Percentiles rank a stretch among this genome's conserved stretches.
Evolutionary conservation across 768 basidiomycete genomes (phyloP).

Genomic region (Daedaleopsis sinensis): DNA sequence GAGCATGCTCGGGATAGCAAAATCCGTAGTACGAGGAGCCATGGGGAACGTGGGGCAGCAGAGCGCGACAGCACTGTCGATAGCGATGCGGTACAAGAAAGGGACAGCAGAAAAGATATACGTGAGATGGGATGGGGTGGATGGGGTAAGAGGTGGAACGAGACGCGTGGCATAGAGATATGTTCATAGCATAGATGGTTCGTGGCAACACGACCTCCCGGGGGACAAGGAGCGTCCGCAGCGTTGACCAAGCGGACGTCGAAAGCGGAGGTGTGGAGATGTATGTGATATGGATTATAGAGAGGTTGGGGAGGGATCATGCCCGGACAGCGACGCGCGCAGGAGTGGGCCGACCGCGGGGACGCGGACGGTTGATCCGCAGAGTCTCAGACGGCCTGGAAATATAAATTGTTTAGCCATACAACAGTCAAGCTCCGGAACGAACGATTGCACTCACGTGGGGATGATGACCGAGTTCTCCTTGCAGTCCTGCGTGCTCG

Average conservation of each 20-base stretch:
- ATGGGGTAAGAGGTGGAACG: constrained; percentile 24
- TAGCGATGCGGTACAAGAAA: constrained; percentile 17
- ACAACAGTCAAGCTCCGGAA: not conserved
- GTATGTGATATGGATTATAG: constrained; percentile 1
- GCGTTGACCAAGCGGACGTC: not conserved
- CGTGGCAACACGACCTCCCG: not conserved
- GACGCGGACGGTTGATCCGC: constrained; percentile 49
- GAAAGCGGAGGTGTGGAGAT: not conserved
- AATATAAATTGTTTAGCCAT: not conserved
- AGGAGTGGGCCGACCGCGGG: constrained; percentile 44
- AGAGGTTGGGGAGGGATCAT: constrained; percentile 18
- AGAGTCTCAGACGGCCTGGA: constrained; percentile 44
- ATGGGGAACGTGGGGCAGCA: constrained; percentile 10
- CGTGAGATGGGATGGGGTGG: not conserved
- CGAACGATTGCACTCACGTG: constrained; percentile 49
- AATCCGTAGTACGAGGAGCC: not conserved
- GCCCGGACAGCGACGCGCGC: constrained; percentile 32
- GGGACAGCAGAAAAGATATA: constrained; percentile 8
- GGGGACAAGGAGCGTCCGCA: constrained; percentile 3
- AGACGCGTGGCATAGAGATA: constrained; percentile 32
- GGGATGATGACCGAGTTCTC: constrained; percentile 50
- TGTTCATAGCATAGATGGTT: constrained; percentile 36
- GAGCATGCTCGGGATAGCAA: not conserved
- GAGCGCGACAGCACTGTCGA: not conserved
- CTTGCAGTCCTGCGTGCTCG: constrained; percentile 39